Base-by-base conservation (phyloP, 441 rosid species). In the Erodium trifolium region DNA sequence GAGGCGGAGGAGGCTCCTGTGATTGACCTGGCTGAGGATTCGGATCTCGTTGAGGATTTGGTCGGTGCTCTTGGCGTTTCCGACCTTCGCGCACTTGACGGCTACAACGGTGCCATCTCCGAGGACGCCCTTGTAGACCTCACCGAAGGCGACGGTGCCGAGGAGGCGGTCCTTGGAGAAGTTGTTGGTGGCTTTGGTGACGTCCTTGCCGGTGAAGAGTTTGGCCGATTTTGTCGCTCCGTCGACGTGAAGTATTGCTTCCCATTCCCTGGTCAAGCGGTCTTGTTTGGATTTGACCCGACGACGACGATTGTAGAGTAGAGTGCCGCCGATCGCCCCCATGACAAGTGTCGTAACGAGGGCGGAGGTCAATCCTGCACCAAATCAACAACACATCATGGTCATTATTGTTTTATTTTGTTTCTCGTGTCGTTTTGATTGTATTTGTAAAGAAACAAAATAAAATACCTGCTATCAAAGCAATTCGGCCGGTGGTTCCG, bases 31-130 rank as follows among this genome's bases (percentile, higher is more conserved):
- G 73, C 89, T 83, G 3, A 85, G 82, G 71, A 85, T 83, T 60
- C 88, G 67, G 8, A 87, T 89, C 78, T 85, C 89, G 4, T 85
- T 85, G 27, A 85, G 83, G 66, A 87, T 76, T 73, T 87, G 89
- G 51, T 83, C 85, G 0, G 81, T 76, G 19, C 86, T 84, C 19
- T 82, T 87, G 39, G 86, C 11, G 72, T 77, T 85, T 17, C 92
- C 88, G 7, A 83, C 73, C 75, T 87, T 85, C 12, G 89, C 88
- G 43, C 89, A 77, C 66, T 87, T 87, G 73, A 86, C 77, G 12
- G 91, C 91, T 2, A 78, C 81, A 0, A 55, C 55, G 3, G 84
- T 78, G n/a, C 88, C 89, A 27, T 87, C 86, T 2, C 74, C 72
- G 3, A 85, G 82, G 39, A 77, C 65, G 68, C 87, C 87, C 68